phyloP scores from a whole-genome alignment of 31 red algal genomes.

The Odonthalia washingtoniensis region DNA sequence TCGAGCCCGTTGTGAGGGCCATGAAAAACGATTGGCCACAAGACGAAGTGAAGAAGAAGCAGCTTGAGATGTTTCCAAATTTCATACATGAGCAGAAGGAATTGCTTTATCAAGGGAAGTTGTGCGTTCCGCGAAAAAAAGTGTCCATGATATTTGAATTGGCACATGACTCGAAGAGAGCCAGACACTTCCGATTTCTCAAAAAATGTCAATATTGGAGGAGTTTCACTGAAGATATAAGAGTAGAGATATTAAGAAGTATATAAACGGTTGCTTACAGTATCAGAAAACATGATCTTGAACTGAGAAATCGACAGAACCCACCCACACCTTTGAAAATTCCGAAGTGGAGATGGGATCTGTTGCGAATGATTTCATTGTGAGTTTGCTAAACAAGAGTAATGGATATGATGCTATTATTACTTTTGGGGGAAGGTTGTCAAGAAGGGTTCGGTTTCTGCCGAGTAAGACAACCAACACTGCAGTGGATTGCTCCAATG shows the following conservation, averaged over 20 bases:
- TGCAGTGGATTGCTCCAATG: not conserved
- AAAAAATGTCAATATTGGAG: not conserved
- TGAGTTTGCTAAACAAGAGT: not conserved
- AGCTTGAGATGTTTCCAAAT: no score
- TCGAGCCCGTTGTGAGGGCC: not conserved
- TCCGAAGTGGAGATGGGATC: not conserved
- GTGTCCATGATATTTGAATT: not conserved
- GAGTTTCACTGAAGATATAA: constrained; percentile 39
- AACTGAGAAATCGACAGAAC: not conserved
- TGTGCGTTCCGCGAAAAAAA: not conserved
- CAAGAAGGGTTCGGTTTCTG: constrained; percentile 15
- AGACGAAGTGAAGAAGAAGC: no score
- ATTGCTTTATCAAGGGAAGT: no score
- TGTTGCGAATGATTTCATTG: constrained; percentile 40
- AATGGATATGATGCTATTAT: constrained; percentile 20
- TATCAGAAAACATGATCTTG: constrained; percentile 27
- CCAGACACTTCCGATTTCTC: constrained; percentile 52
- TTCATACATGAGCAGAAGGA: no score
- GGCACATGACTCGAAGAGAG: constrained; percentile 9
- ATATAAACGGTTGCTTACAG: constrained; percentile 9
- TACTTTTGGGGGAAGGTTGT: constrained; percentile 22
- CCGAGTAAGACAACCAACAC: not conserved
- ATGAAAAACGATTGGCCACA: no score
- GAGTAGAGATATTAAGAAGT: constrained; percentile 1
- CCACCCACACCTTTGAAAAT: not conserved